Conservation (phyloP, 1,284 basidiomycete genomes). For the Puccinia horiana region DNA sequence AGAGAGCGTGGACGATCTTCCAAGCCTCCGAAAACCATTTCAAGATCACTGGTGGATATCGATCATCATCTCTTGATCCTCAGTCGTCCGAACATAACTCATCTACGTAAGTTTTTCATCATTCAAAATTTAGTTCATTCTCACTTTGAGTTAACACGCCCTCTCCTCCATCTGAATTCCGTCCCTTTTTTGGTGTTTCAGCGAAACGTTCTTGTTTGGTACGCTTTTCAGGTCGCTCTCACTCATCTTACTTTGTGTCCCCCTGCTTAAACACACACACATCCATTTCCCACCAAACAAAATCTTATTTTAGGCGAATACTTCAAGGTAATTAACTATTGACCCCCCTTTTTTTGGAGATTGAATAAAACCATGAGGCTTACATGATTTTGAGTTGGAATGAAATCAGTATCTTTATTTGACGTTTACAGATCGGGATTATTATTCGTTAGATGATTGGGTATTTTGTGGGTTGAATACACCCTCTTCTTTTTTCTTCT, state of each 20-base stretch:
- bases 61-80: background rate
- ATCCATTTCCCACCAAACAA: too few relatives aligned
- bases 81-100: background rate
- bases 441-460: constrained; percentile 47
- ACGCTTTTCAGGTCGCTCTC: background rate
- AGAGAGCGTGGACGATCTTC: constrained; percentile 41
- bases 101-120: constrained; percentile 14
- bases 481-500: background rate
- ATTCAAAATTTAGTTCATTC: background rate
- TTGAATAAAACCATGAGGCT: background rate
- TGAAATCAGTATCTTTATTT: constrained; percentile 28
- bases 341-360: background rate
- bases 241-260: background rate
- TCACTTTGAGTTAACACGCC: background rate
- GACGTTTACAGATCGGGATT: constrained; percentile 27
- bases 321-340: constrained; percentile 37
- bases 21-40: constrained; percentile 33
- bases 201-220: constrained; percentile 39
- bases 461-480: constrained; percentile 46
- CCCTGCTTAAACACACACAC: background rate
- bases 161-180: background rate
- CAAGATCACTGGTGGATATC: constrained; percentile 25
- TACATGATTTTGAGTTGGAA: background rate
- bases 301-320: constrained; percentile 32
- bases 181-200: background rate